phyloP scores from a whole-genome alignment of 805 yeast species.

The Hermanozyma aechmeae region DNA sequence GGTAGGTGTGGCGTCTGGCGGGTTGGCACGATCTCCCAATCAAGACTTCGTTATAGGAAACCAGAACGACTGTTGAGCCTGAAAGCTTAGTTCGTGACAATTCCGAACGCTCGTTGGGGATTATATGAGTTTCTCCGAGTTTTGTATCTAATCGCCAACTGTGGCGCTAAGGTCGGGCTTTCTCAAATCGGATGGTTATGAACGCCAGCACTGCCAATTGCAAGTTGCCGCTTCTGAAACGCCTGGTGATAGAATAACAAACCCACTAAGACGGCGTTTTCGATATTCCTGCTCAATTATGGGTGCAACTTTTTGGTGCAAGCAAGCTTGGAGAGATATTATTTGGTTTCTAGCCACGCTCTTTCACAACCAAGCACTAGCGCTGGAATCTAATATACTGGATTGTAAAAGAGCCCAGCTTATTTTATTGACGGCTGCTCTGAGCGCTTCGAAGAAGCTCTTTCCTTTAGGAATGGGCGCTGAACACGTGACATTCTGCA shows the following conservation, averaged over 20 bases:
- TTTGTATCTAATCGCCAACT: too few species aligned
- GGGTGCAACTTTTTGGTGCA: too few species aligned
- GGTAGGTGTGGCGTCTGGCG: conserved; percentile 6
- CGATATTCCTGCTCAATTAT: too few species aligned
- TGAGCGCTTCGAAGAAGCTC: background rate
- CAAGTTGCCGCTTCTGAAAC: too few species aligned
- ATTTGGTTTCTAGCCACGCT: background rate
- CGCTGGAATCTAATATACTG: too few species aligned
- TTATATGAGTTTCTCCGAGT: background rate
- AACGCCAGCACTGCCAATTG: too few species aligned
- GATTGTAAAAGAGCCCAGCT: background rate
- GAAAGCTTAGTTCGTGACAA: conserved; percentile 7
- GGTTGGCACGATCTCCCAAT: background rate
- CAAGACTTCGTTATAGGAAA: background rate
- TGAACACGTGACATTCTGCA: conserved; percentile 12
- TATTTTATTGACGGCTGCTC: background rate
- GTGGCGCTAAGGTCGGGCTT: too few species aligned
- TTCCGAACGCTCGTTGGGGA: background rate
- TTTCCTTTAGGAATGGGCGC: background rate
- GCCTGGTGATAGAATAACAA: too few species aligned
- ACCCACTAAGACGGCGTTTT: too few species aligned
- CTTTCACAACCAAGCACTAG: too few species aligned
- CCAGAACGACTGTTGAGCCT: conserved; percentile 3
- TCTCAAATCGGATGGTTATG: too few species aligned
- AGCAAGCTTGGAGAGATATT: too few species aligned